Conservation (phyloP, 192 early-diverging fungal species). For the Coemansia sp. region DNA sequence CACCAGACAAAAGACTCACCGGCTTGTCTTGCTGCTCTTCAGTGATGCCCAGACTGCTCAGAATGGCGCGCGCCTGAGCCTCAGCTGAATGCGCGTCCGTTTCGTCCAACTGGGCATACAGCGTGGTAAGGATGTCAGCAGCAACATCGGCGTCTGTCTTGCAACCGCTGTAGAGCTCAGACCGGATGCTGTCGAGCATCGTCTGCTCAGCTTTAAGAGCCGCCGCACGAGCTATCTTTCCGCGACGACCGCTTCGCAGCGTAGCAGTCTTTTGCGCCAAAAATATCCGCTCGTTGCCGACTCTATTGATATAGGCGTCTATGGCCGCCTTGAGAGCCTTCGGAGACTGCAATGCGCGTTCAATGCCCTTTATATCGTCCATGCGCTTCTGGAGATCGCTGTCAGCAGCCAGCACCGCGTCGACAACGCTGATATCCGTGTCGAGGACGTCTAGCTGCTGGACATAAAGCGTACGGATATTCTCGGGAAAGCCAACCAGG, state of each 20-base stretch:
- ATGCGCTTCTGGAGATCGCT: constrained; percentile 57
- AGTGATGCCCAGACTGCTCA: constrained; percentile 74
- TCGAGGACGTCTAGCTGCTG: constrained; percentile 71
- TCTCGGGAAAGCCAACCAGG: constrained; percentile 80
- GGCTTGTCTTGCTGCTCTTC: constrained; percentile 61
- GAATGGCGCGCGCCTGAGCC: constrained; percentile 67
- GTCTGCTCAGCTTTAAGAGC: constrained; percentile 56
- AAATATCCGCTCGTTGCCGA: constrained; percentile 40
- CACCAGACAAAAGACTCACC: constrained; percentile 69
- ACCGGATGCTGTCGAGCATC: constrained; percentile 23
- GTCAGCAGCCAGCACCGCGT: constrained; percentile 67
- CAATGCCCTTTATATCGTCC: constrained; percentile 51
- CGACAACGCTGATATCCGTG: constrained; percentile 57
- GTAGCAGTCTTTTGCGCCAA: constrained; percentile 61
- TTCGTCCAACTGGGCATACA: constrained; percentile 61
- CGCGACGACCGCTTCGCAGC: constrained; percentile 67
- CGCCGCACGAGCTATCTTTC: constrained; percentile 59
- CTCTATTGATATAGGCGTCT: constrained; percentile 48
- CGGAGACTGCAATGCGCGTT: constrained; percentile 43
- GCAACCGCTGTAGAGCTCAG: constrained; percentile 27
- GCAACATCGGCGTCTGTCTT: constrained; percentile 50
- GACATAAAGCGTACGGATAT: constrained; percentile 77
- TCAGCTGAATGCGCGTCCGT: constrained; percentile 66
- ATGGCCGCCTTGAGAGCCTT: constrained; percentile 31
- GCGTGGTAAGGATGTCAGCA: constrained; percentile 58